phyloP scores from a whole-genome alignment of 1,284 basidiomycete genomes.

The Cutaneotrichosporon sp. region DNA sequence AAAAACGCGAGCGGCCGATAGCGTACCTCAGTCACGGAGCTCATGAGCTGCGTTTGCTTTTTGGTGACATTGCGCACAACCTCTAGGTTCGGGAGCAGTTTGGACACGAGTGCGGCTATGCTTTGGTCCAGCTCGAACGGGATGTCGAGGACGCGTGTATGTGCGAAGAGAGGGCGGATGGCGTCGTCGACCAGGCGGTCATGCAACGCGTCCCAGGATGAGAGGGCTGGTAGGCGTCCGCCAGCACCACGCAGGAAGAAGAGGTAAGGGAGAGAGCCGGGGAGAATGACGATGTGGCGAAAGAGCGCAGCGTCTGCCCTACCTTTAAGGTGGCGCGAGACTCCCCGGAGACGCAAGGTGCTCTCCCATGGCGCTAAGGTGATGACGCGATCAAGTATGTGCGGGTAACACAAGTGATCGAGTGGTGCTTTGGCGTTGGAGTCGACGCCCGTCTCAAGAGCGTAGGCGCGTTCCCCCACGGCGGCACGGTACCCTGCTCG shows the following conservation, averaged over 20 bases:
- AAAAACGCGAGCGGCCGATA: neutral
- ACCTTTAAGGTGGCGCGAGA: neutral
- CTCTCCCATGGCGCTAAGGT: neutral
- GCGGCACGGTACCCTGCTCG: neutral
- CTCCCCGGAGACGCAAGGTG: neutral
- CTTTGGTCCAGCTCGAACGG: neutral
- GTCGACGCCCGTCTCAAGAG: neutral
- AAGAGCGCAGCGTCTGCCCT: constrained; percentile 4
- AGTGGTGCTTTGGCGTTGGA: neutral
- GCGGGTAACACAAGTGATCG: constrained; percentile 10
- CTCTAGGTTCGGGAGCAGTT: neutral
- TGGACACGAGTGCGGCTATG: neutral
- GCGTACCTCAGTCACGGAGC: neutral
- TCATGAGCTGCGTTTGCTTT: neutral
- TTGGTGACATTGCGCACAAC: neutral
- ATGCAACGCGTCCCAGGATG: neutral
- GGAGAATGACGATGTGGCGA: constrained; percentile 5
- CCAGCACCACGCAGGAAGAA: neutral
- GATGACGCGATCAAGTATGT: constrained; percentile 13
- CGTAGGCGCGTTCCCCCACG: neutral
- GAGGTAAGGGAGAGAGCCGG: neutral
- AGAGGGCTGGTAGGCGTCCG: neutral
- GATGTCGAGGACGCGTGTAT: neutral
- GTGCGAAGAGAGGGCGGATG: neutral
- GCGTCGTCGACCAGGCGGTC: neutral